These are phyloP conservation scores for Entomortierella chlamydospora DNA, from an alignment of 192 early-diverging fungal species.

Conservation along the genomic window DNA sequence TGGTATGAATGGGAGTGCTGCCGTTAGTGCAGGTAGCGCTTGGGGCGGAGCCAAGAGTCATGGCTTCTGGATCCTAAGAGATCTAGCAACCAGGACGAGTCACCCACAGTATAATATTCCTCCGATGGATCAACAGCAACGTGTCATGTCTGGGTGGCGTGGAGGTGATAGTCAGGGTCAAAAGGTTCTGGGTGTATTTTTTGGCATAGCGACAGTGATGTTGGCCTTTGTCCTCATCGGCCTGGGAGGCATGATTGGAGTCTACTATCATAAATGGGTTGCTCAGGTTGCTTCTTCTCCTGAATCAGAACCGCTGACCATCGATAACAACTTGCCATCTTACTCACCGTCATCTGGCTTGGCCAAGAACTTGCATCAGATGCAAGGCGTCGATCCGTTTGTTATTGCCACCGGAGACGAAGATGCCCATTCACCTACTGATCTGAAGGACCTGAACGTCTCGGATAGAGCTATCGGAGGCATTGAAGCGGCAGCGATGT, in stretches of 20 bases:
- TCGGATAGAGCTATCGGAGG: conserved; percentile 3
- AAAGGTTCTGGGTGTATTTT: conserved; percentile 32
- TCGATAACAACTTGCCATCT: background rate
- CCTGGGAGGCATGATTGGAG: conserved; percentile 6
- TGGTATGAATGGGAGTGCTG: background rate
- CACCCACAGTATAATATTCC: conserved; percentile 22
- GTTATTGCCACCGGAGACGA: conserved; percentile 16
- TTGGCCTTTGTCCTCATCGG: conserved; percentile 23
- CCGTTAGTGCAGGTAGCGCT: no score
- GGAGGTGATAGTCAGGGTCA: background rate
- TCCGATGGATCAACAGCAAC: conserved; percentile 17
- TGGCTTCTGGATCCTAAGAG: conserved; percentile 48
- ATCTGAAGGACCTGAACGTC: conserved; percentile 20
- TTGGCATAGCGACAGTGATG: conserved; percentile 33
- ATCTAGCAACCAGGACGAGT: conserved; percentile 10
- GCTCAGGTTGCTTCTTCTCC: background rate
- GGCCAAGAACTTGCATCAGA: background rate
- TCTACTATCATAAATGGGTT: conserved; percentile 25
- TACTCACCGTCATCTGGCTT: background rate
- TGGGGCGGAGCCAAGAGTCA: background rate
- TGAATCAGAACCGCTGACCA: background rate
- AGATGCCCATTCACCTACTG: conserved; percentile 22
- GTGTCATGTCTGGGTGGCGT: background rate
- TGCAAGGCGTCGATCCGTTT: background rate
- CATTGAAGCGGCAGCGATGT: no score